A percentile compares a stretch with the other conserved stretches of the same genome.
Evolutionary conservation across 345 rosid genomes (phyloP).

Genomic region (Populus ilicifolia): DNA sequence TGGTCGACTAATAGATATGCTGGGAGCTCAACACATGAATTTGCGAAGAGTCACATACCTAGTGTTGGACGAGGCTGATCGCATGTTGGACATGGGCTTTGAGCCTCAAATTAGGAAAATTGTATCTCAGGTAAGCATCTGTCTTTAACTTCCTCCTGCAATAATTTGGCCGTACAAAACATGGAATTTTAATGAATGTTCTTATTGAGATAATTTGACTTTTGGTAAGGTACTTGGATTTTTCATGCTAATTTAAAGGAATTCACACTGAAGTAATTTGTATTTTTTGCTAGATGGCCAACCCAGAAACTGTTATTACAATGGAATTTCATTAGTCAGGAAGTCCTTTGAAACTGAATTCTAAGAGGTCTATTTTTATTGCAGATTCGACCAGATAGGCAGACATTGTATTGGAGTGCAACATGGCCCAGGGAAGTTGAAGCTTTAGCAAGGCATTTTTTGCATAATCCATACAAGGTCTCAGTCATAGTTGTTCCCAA

Average conservation of each 20-base stretch:
- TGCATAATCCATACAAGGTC: conserved; percentile 86
- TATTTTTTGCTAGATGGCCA: background rate
- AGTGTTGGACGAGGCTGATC: conserved; percentile 93
- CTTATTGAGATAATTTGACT: background rate
- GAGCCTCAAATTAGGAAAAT: conserved; percentile 97
- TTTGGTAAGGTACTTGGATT: background rate
- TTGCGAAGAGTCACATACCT: conserved; percentile 87
- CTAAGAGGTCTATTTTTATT: background rate
- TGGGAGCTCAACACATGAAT: conserved; percentile 80
- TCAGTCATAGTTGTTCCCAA: background rate
- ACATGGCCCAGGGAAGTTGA: conserved; percentile 98
- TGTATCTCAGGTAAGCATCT: conserved; percentile 56
- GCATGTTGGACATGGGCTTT: conserved; percentile 99
- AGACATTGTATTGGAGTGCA: conserved; percentile 97
- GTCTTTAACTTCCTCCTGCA: background rate
- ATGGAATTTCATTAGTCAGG: background rate
- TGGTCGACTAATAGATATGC: conserved; percentile 91
- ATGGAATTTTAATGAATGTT: background rate
- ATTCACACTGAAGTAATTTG: background rate
- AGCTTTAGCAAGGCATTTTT: conserved; percentile 80
- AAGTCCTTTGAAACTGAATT: background rate
- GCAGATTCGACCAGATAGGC: conserved; percentile 98
- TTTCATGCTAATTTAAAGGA: background rate
- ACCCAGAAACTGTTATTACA: background rate
- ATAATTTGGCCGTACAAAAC: background rate